phyloP scores from a whole-genome alignment of 2,329 filamentous ascomycete species.

The Diaporthe australafricana region DNA sequence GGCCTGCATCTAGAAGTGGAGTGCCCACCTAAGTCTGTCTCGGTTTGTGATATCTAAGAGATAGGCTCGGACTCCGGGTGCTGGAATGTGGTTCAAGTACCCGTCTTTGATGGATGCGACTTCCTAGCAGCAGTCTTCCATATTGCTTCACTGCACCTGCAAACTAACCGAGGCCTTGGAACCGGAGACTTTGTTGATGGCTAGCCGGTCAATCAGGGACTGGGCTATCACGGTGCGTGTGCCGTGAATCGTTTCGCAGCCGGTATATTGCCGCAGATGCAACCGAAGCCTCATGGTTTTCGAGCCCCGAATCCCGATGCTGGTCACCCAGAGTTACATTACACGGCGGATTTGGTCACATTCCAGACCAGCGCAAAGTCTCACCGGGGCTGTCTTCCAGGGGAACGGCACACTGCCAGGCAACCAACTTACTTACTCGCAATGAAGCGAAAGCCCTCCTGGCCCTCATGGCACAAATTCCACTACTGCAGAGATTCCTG shows the following conservation, averaged over 20 bases:
- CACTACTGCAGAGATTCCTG: constrained; percentile 10
- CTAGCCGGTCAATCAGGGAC: no score
- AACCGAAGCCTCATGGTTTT: not conserved
- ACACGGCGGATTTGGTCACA: not conserved
- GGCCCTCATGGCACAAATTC: not conserved
- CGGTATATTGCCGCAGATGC: not conserved
- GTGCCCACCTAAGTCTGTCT: not conserved
- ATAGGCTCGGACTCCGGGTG: not conserved
- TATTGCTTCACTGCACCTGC: not conserved
- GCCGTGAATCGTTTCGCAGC: not conserved
- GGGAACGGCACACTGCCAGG: not conserved
- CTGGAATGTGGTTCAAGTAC: not conserved
- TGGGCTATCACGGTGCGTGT: not conserved
- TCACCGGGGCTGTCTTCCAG: not conserved
- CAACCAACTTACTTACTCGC: not conserved
- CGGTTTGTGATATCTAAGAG: not conserved
- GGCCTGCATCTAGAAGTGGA: not conserved
- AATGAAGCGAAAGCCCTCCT: no score
- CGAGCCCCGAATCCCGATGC: not conserved
- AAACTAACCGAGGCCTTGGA: not conserved
- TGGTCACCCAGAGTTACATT: not conserved
- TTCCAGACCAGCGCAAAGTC: no score
- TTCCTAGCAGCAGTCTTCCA: not conserved
- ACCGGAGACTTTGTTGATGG: not conserved
- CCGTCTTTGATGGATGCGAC: not conserved